Conservation (phyloP, 805 yeast species). For the Monosporozyma servazzii region DNA sequence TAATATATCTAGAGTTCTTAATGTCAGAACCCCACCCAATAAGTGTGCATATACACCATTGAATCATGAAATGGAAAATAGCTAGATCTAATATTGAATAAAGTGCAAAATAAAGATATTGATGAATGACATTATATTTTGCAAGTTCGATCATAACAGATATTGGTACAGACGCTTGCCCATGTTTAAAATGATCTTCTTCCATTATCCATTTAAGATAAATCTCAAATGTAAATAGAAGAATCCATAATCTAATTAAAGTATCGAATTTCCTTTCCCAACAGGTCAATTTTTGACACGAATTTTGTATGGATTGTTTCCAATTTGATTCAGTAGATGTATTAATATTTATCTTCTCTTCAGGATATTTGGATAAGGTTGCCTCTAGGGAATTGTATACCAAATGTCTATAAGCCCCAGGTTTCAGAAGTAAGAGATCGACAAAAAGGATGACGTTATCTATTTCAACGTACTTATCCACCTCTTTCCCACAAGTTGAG, state of each 20-base stretch:
- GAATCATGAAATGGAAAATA: conserved; percentile 33
- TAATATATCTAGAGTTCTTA: conserved; percentile 18
- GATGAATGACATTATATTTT: conserved; percentile 33
- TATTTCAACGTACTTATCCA: conserved; percentile 85
- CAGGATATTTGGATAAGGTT: conserved; percentile 9
- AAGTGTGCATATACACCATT: conserved; percentile 14
- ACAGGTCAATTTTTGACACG: neutral
- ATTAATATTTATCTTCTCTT: conserved; percentile 6
- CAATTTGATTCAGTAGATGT: conserved; percentile 1
- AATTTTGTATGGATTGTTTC: conserved; percentile 3
- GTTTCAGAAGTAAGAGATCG: conserved; percentile 73
- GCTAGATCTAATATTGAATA: conserved; percentile 42
- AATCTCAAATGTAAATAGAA: conserved; percentile 74
- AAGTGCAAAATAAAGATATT: conserved; percentile 48
- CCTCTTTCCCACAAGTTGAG: conserved; percentile 56
- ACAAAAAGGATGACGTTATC: conserved; percentile 78
- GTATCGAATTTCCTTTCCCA: conserved; percentile 20
- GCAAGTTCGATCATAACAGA: conserved; percentile 6
- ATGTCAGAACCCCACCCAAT: conserved; percentile 31
- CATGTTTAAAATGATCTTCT: conserved; percentile 41
- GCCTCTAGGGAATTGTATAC: conserved; percentile 55
- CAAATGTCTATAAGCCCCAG: conserved; percentile 81
- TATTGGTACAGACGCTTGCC: neutral
- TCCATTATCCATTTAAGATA: conserved; percentile 88
- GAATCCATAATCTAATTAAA: conserved; percentile 43